A percentile compares a stretch with the other conserved stretches of the same genome.
These are phyloP conservation scores for Populus hybrid DNA, from an alignment of 441 rosid species.

Conservation along the genomic window DNA sequence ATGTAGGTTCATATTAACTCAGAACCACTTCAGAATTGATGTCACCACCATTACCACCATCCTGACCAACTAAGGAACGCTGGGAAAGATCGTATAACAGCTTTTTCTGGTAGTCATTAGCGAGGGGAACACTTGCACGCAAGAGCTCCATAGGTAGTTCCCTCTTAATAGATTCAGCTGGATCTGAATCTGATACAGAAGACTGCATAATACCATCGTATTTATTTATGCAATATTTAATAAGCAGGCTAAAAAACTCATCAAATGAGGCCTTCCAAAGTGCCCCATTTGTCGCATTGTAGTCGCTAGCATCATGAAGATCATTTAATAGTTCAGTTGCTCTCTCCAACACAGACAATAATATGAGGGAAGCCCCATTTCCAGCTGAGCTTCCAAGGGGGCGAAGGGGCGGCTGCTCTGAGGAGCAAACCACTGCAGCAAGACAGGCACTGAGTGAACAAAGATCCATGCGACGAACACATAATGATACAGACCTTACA, in stretches of 20 bases:
- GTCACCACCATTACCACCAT: constrained; percentile 29
- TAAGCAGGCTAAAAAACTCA: constrained; percentile 75
- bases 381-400: constrained; percentile 78
- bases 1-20: constrained; percentile 19
- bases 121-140: constrained; percentile 77
- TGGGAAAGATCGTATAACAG: constrained; percentile 72
- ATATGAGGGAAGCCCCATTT: constrained; percentile 68
- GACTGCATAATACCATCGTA: constrained; percentile 75
- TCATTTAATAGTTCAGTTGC: constrained; percentile 61
- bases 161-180: constrained; percentile 69
- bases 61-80: constrained; percentile 65
- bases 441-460: constrained; percentile 75
- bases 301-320: constrained; percentile 48
- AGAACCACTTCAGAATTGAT: constrained; percentile 21
- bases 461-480: constrained; percentile 71
- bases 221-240: constrained; percentile 71
- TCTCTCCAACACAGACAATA: constrained; percentile 69
- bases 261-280: constrained; percentile 91
- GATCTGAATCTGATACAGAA: constrained; percentile 40
- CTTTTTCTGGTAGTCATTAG: constrained; percentile 71
- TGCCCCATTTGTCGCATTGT: constrained; percentile 43
- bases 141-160: constrained; percentile 86
- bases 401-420: constrained; percentile 87
- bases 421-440: constrained; percentile 82
- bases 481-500: constrained; percentile 48